Evolutionary conservation across 1,284 basidiomycete species (phyloP).

Genomic region (Singerocomus rubriflavus): DNA sequence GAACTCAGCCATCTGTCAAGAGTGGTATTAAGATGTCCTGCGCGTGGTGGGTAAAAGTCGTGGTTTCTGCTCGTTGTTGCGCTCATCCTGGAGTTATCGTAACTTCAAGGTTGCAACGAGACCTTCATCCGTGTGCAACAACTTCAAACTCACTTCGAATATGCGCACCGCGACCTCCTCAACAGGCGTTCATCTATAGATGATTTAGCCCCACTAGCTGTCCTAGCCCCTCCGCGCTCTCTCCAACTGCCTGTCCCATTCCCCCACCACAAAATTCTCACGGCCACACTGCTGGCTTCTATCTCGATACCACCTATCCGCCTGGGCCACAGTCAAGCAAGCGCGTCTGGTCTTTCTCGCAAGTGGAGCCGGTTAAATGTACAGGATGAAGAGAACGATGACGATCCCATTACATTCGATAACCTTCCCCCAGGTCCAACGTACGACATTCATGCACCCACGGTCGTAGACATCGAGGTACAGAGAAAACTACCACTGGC

Average conservation of each 20-base stretch:
- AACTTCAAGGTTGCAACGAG: conserved; percentile 23
- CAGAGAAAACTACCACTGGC: conserved; percentile 3
- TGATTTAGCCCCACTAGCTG: conserved; percentile 22
- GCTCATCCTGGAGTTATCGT: background rate
- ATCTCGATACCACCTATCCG: conserved; percentile 15
- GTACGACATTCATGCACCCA: background rate
- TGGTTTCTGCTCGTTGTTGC: background rate
- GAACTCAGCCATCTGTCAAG: conserved; percentile 33
- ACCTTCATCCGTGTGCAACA: conserved; percentile 28
- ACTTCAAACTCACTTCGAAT: conserved; percentile 25
- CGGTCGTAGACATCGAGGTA: conserved; percentile 17
- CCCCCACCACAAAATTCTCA: conserved; percentile 1
- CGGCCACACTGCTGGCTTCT: conserved; percentile 4
- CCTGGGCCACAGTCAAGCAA: conserved; percentile 11
- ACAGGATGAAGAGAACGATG: conserved; percentile 23
- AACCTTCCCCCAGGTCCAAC: conserved; percentile 10
- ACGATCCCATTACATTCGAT: conserved; percentile 16
- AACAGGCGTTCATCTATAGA: conserved; percentile 7
- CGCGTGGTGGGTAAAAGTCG: conserved; percentile 17
- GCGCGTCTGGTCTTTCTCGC: conserved; percentile 20
- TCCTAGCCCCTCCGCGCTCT: conserved; percentile 16
- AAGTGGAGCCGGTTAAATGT: conserved; percentile 32
- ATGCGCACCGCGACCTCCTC: conserved; percentile 23
- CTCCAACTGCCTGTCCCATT: conserved; percentile 22
- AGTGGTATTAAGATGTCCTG: conserved; percentile 24